Base-by-base conservation (phyloP, 192 early-diverging fungal species). In the Umbelopsis sp. region DNA sequence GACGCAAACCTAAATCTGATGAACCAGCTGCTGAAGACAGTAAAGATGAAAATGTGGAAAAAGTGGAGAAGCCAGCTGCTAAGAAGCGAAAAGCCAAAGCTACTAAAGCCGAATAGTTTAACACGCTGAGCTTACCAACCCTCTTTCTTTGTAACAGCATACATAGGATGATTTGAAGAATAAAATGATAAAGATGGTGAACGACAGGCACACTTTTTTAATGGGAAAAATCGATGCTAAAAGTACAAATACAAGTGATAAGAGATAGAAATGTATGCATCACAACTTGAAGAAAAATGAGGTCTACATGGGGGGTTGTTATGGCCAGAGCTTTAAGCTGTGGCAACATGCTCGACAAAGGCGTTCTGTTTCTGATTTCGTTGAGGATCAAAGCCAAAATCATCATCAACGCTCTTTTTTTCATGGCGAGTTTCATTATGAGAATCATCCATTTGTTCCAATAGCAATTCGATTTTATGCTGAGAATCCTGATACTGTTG, bases 401-500 rank as follows among this genome's bases (percentile, higher is more conserved):
- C 51, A 35, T 61, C 55, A 35, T 61, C 55, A 16, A 7, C 13
- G 33, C 18, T 27, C 15, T 16, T 33, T 11, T 3, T 6, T 3
- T 61, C 55, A 30, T 18, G 55, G 35, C 33, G 53, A 20, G 48
- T 12, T 4, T 16, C 48, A 64, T 64, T 44, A 21, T 48, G 30
- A 20, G 46, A 48, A 20, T 69, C 49, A 49, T 69, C 67, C 46
- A 69, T 6, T 33, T 69, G 67, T 30, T 69, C 67, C 12, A 69
- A 15, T 15, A 69, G 37, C 4, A 69, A 7, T 69, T 49, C 48
- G 51, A 69, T 69, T 25, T 69, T 69, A 52, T 69, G 48, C 49
- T 69, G 49, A n/a, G 51, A 30, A 48, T 41, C 67, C 67, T 69
- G 49, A 49, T 69, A 52, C 23, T 69, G 49, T 8, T 61, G 55